Evolutionary conservation across 2,329 filamentous ascomycete species (phyloP).

Genomic region (Microcyclospora tardicrescens): DNA sequence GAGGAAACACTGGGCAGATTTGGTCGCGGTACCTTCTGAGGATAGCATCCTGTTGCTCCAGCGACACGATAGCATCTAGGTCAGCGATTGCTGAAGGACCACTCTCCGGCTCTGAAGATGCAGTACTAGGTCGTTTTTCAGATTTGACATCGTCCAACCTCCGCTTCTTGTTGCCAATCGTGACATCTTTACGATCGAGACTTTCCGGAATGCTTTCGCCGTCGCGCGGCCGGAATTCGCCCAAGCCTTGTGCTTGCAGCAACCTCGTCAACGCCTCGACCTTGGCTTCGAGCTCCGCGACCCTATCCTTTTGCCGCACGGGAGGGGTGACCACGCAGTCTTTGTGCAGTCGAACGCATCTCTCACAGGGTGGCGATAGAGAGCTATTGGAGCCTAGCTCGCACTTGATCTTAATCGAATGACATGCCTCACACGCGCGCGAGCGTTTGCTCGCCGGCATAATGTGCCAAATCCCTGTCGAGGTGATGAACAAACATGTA

Average conservation of each 20-base stretch:
- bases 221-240: conserved; percentile 3
- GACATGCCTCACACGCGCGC: conserved; percentile 15
- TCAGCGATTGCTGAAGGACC: background rate
- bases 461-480: too few species aligned
- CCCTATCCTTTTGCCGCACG: conserved; percentile 13
- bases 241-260: conserved; percentile 14
- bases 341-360: conserved; percentile 17
- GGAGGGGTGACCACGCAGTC: conserved; percentile 15
- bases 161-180: conserved; percentile 5
- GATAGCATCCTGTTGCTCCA: conserved; percentile 9
- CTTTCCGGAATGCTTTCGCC: background rate
- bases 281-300: conserved; percentile 19
- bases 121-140: background rate
- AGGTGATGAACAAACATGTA: too few species aligned
- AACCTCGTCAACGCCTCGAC: conserved; percentile 17
- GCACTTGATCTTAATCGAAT: conserved; percentile 18
- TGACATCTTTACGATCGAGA: background rate
- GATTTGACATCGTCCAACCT: conserved; percentile 2
- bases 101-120: background rate
- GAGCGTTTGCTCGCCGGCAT: conserved; percentile 6
- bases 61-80: conserved; percentile 11
- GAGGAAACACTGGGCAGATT: conserved; percentile 9
- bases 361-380: conserved; percentile 14
- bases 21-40: conserved; percentile 12
- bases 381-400: conserved; percentile 10